A percentile compares a stretch with the other conserved stretches of the same genome.
Evolutionary conservation across 768 basidiomycete species (phyloP).

Genomic region (Lactifluus pinguis): DNA sequence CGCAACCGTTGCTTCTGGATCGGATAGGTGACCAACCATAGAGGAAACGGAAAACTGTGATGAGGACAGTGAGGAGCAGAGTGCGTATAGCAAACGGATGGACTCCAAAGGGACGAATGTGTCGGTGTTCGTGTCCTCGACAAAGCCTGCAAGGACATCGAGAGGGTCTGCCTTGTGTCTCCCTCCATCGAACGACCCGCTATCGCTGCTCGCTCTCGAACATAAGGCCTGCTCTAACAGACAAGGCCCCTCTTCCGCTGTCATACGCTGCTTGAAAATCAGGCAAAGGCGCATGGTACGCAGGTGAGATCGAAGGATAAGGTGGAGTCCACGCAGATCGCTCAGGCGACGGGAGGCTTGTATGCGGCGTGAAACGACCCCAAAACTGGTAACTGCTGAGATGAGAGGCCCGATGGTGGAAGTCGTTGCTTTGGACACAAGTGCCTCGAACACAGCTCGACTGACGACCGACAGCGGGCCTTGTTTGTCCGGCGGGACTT

Average conservation of each 20-base stretch:
- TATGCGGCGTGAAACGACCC: constrained; percentile 48
- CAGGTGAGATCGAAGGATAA: constrained; percentile 60
- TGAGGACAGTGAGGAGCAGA: constrained; percentile 56
- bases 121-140: constrained; percentile 57
- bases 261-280: constrained; percentile 46
- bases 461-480: constrained; percentile 54
- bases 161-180: constrained; percentile 57
- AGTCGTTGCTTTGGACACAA: constrained; percentile 67
- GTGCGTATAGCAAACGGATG: constrained; percentile 52
- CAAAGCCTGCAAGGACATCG: constrained; percentile 62
- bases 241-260: constrained; percentile 28
- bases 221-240: constrained; percentile 74
- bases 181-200: constrained; percentile 34
- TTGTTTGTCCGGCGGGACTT: constrained; percentile 47
- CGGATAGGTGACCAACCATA: constrained; percentile 67
- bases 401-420: constrained; percentile 78
- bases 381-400: constrained; percentile 54
- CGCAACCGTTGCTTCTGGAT: constrained; percentile 62
- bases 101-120: constrained; percentile 54
- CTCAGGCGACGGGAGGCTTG: constrained; percentile 55
- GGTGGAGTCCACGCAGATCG: constrained; percentile 60
- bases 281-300: constrained; percentile 53
- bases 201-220: constrained; percentile 46
- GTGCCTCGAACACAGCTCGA: constrained; percentile 55
- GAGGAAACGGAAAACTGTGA: constrained; percentile 57